These are phyloP conservation scores for Samsoniella hepiali DNA, from an alignment of 2,329 filamentous ascomycete genomes.

Conservation along the genomic window DNA sequence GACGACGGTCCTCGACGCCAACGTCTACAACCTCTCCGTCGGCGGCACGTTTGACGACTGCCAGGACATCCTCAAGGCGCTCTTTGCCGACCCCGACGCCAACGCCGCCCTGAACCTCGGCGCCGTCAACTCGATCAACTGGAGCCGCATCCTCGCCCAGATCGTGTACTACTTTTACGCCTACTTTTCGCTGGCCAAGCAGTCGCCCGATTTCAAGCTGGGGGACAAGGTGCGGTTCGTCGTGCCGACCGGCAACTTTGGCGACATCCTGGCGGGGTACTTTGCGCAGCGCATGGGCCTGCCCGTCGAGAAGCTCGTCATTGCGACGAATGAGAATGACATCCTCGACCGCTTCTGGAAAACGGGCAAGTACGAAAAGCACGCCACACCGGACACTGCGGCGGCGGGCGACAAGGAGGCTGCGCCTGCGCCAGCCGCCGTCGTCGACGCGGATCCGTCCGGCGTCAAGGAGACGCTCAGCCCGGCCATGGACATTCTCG, in stretches of 20 bases:
- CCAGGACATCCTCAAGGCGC: constrained; percentile 91
- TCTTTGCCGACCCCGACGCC: constrained; percentile 82
- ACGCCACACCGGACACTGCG: constrained; percentile 38
- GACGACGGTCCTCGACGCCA: constrained; percentile 86
- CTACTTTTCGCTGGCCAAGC: constrained; percentile 75
- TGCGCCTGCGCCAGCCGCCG: constrained; percentile 59
- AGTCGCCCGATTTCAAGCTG: constrained; percentile 57
- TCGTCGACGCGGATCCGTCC: constrained; percentile 60
- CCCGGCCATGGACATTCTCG: constrained; percentile 96
- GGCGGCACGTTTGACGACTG: constrained; percentile 95
- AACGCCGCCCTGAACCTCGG: constrained; percentile 81
- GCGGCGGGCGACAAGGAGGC: constrained; percentile 55
- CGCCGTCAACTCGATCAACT: constrained; percentile 97
- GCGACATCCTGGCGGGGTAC: constrained; percentile 89
- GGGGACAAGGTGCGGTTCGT: constrained; percentile 76
- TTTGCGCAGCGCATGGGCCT: constrained; percentile 90
- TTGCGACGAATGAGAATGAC: constrained; percentile 96
- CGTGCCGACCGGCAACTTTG: constrained; percentile 94
- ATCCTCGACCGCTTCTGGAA: constrained; percentile 95
- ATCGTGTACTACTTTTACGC: constrained; percentile 97
- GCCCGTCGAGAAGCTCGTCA: constrained; percentile 80
- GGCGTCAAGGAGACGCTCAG: constrained; percentile 89
- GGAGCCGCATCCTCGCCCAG: constrained; percentile 89
- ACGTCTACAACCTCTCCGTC: constrained; percentile 89
- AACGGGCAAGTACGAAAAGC: constrained; percentile 85